Base-by-base conservation (phyloP, 2,329 filamentous ascomycete genomes). In the Domatiomyces catenatus region DNA sequence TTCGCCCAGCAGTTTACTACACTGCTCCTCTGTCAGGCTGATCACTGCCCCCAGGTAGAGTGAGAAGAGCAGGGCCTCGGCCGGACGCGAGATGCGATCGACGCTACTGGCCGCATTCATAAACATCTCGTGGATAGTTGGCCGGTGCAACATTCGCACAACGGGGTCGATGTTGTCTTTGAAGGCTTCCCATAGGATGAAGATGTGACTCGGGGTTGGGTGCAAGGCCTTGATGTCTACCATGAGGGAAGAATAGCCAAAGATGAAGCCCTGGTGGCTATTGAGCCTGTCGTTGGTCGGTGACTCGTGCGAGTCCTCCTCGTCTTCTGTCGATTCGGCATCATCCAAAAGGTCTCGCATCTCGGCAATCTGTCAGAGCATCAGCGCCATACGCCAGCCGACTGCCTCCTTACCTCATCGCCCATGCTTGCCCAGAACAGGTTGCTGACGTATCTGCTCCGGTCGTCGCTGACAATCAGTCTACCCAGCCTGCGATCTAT, bases 101-200 rank as follows among this genome's bases (percentile, higher is more conserved):
- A 75, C 64, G 45, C 74, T 68, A 36, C 69, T 68, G 1, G 72
- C 66, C 3, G 75, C 73, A 22, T 72, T 67, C n/a, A 72, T 58
- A 39, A 81, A 65, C 1, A 72, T 67, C 1, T 71, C 69, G 51
- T 74, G 71, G 19, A 74, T 66, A 8, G 71, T 75, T 1, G 77
- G 76, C 4, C 72, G 67, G 60, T 82, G 78, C 8, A 81, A 63
- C 3, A 82, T 69, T 47, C 79, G 79, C 56, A 81, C 67, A 15
- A 82, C 60, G 1, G 78, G 77, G 54, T 80, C 77, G 8, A 82
- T 75, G 55, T 79, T 79, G 51, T 79, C 74, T 56, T 74, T 72
- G 64, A 73, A 83, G 3, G 71, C 64, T n/a, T 73, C 67, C 77
- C 77, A 81, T 50, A 79, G 70, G 7, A 70, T 60, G 17, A 65